These are phyloP conservation scores for Penicillium sp. DNA, from an alignment of 2,329 filamentous ascomycete species.

Conservation along the genomic window DNA sequence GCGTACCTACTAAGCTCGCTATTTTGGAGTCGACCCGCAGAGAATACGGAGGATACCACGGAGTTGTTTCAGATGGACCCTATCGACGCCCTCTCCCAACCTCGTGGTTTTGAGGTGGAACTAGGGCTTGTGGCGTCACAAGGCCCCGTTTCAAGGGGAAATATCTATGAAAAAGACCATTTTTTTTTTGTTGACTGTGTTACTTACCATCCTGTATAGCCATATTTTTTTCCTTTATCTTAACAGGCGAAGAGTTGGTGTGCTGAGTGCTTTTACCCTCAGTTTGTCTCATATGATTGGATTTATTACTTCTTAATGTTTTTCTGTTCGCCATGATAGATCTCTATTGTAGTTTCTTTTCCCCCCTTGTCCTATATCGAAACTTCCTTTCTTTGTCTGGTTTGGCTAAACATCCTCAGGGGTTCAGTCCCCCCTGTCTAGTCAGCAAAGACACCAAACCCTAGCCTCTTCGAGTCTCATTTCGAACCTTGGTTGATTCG, in stretches of 20 bases:
- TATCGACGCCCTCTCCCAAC: slow-evolving; percentile 6
- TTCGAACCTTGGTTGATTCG: neutral
- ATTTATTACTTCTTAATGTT: slow-evolving; percentile 17
- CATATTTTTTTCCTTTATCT: slow-evolving; percentile 36
- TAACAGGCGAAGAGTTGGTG: slow-evolving; percentile 39
- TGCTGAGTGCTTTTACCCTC: slow-evolving; percentile 27
- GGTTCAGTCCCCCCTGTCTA: neutral
- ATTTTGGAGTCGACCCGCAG: slow-evolving; percentile 7
- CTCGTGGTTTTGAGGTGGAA: slow-evolving; percentile 5
- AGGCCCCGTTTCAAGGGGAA: slow-evolving; percentile 10
- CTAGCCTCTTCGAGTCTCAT: neutral
- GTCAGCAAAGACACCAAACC: slow-evolving; percentile 1
- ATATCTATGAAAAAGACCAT: slow-evolving; percentile 31
- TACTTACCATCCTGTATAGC: slow-evolving; percentile 42
- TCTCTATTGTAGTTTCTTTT: neutral
- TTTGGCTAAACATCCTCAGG: neutral
- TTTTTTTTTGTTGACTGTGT: slow-evolving; percentile 35
- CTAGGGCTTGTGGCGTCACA: slow-evolving; percentile 15
- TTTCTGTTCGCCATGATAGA: neutral
- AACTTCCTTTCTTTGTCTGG: neutral
- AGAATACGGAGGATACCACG: slow-evolving; percentile 21
- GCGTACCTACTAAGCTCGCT: slow-evolving; percentile 52
- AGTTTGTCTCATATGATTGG: slow-evolving; percentile 27
- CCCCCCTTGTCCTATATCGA: no score
- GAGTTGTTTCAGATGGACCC: slow-evolving; percentile 21